Evolutionary conservation across 163 green algal species (phyloP).

Genomic region (Smithsoniella earleae): DNA sequence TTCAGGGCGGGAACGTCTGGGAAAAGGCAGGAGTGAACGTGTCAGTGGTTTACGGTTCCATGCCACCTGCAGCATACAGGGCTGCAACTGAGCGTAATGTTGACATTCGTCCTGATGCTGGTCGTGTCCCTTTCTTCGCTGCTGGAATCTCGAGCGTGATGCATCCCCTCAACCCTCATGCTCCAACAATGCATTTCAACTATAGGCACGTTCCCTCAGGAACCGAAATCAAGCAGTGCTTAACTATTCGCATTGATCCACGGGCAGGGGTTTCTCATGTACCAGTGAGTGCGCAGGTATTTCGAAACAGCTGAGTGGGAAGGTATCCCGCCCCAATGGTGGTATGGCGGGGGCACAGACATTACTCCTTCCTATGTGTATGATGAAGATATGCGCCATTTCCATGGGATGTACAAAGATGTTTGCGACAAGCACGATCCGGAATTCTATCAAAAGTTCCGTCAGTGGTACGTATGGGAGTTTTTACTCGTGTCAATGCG

Average conservation of each 20-base stretch:
- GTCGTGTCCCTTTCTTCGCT: conserved; percentile 95
- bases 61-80: conserved; percentile 93
- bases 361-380: conserved; percentile 95
- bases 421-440: conserved; percentile 93
- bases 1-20: conserved; percentile 89
- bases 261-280: no score
- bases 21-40: conserved; percentile 99
- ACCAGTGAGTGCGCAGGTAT: conserved; percentile 67
- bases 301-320: conserved; percentile 91
- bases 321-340: conserved; percentile 86
- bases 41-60: conserved; percentile 94
- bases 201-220: conserved; percentile 63
- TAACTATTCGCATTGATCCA: no score
- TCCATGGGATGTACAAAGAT: conserved; percentile 90
- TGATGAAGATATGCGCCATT: conserved; percentile 93
- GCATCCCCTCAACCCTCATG: conserved; percentile 92
- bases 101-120: conserved; percentile 31
- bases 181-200: conserved; percentile 99
- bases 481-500: no score
- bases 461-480: conserved; percentile 60
- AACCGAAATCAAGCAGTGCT: no score
- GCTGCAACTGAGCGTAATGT: conserved; percentile 51
- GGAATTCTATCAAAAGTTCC: conserved; percentile 86
- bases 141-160: conserved; percentile 94
- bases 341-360: conserved; percentile 98